Evolutionary conservation across 2,329 filamentous ascomycete species (phyloP).

Genomic region (Lasiodiplodia theobromae): DNA sequence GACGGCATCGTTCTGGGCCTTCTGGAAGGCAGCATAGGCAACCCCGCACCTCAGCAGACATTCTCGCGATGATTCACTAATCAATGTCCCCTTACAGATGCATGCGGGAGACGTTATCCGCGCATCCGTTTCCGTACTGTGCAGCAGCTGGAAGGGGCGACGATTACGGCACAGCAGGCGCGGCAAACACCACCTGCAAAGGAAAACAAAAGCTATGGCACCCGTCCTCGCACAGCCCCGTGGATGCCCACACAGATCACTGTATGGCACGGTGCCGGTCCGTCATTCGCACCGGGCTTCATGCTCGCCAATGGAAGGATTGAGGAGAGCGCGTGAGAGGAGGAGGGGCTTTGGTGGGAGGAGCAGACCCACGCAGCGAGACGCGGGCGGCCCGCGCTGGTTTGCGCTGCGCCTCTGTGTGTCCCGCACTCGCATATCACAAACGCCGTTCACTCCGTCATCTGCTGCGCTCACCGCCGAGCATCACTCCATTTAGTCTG

Average conservation of each 20-base stretch:
- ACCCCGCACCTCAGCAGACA: constrained; percentile 23
- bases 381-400: not conserved
- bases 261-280: not conserved
- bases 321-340: not conserved
- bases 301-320: constrained; percentile 3
- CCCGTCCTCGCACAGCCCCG: not conserved
- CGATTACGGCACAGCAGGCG: constrained; percentile 21
- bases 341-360: not conserved
- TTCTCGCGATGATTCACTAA: constrained; percentile 25
- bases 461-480: constrained; percentile 20
- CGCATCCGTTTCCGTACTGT: not conserved
- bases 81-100: constrained; percentile 19
- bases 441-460: constrained; percentile 12
- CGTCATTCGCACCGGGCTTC: constrained; percentile 2
- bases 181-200: not conserved
- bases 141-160: not conserved
- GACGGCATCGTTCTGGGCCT: not conserved
- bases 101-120: constrained; percentile 17
- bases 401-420: not conserved
- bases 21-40: not conserved
- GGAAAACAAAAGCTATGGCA: constrained; percentile 1
- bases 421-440: not conserved
- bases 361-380: not conserved
- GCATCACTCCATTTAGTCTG: constrained; percentile 18
- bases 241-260: constrained; percentile 16